Base-by-base conservation (phyloP, 2,329 filamentous ascomycete genomes). In the Davidsoniella neocaledoniae region DNA sequence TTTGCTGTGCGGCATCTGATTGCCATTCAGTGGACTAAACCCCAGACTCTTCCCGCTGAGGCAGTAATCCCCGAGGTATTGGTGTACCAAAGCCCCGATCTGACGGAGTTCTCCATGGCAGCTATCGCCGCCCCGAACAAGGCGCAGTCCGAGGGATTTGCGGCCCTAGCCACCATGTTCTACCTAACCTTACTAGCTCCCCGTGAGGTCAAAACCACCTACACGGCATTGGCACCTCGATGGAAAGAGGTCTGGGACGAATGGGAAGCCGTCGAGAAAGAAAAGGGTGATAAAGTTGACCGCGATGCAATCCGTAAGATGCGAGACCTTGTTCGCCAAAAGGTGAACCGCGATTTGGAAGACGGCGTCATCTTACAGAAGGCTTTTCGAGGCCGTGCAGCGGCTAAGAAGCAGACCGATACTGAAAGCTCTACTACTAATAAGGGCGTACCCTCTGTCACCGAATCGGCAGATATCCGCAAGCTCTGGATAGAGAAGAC, bases 211-310 rank as follows among this genome's bases (percentile, higher is more conserved):
- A 96, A 93, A 61, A 23, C 43, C 4, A 76, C 86, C 2, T 82
- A 81, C 53, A 62, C 94, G 54, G 76, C 84, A 46, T 68, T 98
- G 14, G 86, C 88, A 3, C 71, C 81, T 0, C 72, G 76, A 2
- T 98, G 86, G 83, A 79, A 85, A 60, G 84, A 94, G 56, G 67
- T 95, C 1, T 95, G 88, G 79, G 72, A 74, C 8, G 87, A 96
- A 60, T 74, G 94, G 52, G 70, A 79, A 0, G 77, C 80, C 46
- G 65, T 72, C 17, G 83, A 80, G 58, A 90, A 86, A 61, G 75
- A 73, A 41, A 71, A 82, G 48, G 66, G 77, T 4, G 84, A 94
- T 59, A 69, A 79, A 21, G 65, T 70, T 29, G 87, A 95, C 59
- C 81, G 86, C 54, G 66, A 69, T 4, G 71, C 72, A 1, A 68